phyloP scores from a whole-genome alignment of 768 basidiomycete genomes.

The Lyophyllum atratum region DNA sequence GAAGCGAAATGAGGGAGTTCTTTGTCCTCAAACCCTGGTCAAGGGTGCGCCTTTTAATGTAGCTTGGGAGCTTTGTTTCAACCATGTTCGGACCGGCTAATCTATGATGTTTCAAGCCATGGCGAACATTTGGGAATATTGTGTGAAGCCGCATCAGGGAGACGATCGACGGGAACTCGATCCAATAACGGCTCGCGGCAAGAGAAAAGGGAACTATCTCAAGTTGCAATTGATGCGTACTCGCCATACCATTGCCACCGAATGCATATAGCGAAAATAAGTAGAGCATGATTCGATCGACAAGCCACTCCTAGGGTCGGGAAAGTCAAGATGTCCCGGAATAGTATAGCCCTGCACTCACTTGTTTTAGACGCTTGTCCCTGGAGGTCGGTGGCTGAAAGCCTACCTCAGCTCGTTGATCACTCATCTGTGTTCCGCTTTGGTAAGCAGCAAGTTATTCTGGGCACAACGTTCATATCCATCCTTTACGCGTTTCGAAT shows the following conservation, averaged over 20 bases:
- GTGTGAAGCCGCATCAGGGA: conserved; percentile 13
- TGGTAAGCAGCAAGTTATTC: background rate
- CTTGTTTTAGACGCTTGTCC: too few relatives aligned
- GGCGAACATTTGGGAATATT: conserved; percentile 2
- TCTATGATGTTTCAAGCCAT: conserved; percentile 1
- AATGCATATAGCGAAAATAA: conserved; percentile 2
- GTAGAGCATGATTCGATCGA: conserved; percentile 1
- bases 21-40: background rate
- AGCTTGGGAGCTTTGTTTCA: background rate
- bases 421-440: background rate
- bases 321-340: background rate
- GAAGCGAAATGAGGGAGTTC: background rate
- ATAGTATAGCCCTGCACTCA: background rate
- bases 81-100: background rate
- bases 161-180: background rate
- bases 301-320: background rate
- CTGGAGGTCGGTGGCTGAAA: background rate
- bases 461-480: background rate
- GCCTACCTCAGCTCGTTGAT: background rate
- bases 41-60: conserved; percentile 5
- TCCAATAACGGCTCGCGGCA: background rate
- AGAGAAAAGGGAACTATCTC: background rate
- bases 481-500: background rate
- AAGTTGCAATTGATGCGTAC: background rate
- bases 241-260: conserved; percentile 2